Evolutionary conservation across 2,329 filamentous ascomycete genomes (phyloP), one percentile per base, ranked within the genome.

Genomic region (Byssothecium circinans): DNA sequence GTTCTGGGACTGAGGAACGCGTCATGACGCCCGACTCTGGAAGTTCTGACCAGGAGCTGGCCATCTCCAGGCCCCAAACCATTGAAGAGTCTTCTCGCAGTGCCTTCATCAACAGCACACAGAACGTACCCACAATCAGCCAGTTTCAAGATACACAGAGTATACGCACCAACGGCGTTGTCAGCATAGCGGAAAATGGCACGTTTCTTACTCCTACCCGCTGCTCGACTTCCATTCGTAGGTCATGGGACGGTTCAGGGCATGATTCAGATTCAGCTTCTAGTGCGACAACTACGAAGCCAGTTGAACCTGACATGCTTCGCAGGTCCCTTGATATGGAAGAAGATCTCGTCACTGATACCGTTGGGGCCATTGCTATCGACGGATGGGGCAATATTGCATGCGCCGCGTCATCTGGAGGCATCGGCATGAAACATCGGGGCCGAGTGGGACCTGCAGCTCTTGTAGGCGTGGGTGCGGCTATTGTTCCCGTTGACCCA

Each of bases 401-500:
- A 4, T 94, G 92, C 3, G 94, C 88, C 14, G 96, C 94, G 1
- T 99, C 94, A 2, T 99, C 95, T 14, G 94, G 94, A 5, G 94
- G 94, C 1, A 99, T 99, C 67, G 92, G 94, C 22, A 96, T 99
- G 92, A 99, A 99, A 68, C 91, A 96, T 70, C 84, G 85, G 50
- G 95, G 94, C 5, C 87, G 94, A 29, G 82, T 96, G 53, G 95
- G 94, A 0, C 94, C 94, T 25, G 95, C 94, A 27, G 94, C 94
- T 17, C 80, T 99, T 14, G 89, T 97, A 12, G 92, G 94, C 7
- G 84, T 97, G 43, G 94, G 94, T 46, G 92, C 91, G 17, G 88
- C 89, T 29, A 87, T 99, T 22, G 82, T 96, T n/a, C 92, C 92
- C 1, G 77, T 79, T 20, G 84, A 91, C 52, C 76, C 81, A 2